Conservation (phyloP, 1,139 yeast species). For the Blastobotrys proliferans region DNA sequence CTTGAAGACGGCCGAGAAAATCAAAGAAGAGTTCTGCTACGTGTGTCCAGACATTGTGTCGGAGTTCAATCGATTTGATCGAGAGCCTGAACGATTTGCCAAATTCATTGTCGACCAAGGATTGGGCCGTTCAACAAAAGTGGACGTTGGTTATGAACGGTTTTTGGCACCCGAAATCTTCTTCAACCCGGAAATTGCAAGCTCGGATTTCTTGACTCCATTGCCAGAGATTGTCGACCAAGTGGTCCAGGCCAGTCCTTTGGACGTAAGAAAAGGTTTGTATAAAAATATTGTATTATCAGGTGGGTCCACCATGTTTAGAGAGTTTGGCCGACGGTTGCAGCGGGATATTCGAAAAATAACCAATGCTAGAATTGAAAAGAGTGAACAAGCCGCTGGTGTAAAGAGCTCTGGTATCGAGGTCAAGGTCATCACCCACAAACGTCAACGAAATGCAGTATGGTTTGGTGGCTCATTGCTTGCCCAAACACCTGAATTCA, state of each 20-base stretch:
- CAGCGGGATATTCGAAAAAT: conserved; percentile 89
- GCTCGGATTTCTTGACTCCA: conserved; percentile 93
- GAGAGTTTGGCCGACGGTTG: conserved; percentile 94
- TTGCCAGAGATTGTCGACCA: conserved; percentile 92
- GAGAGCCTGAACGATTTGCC: conserved; percentile 90
- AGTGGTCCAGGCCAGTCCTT: conserved; percentile 92
- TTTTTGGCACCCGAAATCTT: conserved; percentile 98
- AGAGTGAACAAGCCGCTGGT: conserved; percentile 68
- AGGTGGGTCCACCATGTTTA: conserved; percentile 98
- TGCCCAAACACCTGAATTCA: conserved; percentile 96
- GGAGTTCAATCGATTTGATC: conserved; percentile 91
- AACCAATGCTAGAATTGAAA: conserved; percentile 83
- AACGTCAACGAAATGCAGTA: conserved; percentile 96
- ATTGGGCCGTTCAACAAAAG: conserved; percentile 57
- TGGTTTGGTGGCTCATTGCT: conserved; percentile 98
- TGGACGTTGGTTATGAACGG: conserved; percentile 96
- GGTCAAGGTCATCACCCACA: conserved; percentile 94
- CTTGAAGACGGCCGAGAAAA: conserved; percentile 90
- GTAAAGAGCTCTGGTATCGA: conserved; percentile 93
- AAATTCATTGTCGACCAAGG: conserved; percentile 87
- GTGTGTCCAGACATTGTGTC: conserved; percentile 97
- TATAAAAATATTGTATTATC: conserved; percentile 82
- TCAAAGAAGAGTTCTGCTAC: conserved; percentile 93
- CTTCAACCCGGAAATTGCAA: conserved; percentile 95
- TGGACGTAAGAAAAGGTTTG: conserved; percentile 95